phyloP scores from a whole-genome alignment of 768 basidiomycete species.

The Boletus huronensis region DNA sequence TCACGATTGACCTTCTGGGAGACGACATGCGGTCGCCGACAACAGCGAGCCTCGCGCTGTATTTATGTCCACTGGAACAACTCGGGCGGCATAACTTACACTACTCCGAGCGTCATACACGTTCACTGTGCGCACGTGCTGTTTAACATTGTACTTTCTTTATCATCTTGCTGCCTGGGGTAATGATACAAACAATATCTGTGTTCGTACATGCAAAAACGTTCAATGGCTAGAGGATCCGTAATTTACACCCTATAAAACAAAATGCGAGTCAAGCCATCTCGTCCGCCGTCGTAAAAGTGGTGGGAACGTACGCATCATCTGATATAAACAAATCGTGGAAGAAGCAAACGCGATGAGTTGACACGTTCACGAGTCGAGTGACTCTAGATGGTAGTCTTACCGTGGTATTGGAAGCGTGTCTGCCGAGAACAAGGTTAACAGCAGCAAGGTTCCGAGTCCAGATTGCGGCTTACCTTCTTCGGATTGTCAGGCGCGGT shows the following conservation, averaged over 20 bases:
- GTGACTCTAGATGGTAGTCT: slow-evolving; percentile 18
- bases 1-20: not conserved
- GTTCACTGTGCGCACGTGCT: not conserved
- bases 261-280: not conserved
- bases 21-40: not conserved
- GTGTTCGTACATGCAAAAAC: slow-evolving; percentile 21
- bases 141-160: slow-evolving; percentile 1
- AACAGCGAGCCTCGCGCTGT: not conserved
- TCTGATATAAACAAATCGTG: slow-evolving; percentile 34
- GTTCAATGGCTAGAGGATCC: slow-evolving; percentile 1
- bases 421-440: slow-evolving; percentile 45
- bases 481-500: slow-evolving; percentile 82
- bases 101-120: not conserved
- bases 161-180: slow-evolving; percentile 3
- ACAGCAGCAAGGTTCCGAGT: not conserved
- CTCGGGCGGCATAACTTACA: not conserved
- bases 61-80: not conserved
- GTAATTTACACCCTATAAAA: slow-evolving; percentile 36
- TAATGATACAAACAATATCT: slow-evolving; percentile 21
- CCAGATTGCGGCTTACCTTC: slow-evolving; percentile 51
- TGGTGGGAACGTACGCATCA: slow-evolving; percentile 50
- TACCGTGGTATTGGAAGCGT: slow-evolving; percentile 79
- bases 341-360: slow-evolving; percentile 15
- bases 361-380: not conserved
- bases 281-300: not conserved